Evolutionary conservation across 1,284 basidiomycete genomes (phyloP).

Genomic region (Ustilago esculenta): DNA sequence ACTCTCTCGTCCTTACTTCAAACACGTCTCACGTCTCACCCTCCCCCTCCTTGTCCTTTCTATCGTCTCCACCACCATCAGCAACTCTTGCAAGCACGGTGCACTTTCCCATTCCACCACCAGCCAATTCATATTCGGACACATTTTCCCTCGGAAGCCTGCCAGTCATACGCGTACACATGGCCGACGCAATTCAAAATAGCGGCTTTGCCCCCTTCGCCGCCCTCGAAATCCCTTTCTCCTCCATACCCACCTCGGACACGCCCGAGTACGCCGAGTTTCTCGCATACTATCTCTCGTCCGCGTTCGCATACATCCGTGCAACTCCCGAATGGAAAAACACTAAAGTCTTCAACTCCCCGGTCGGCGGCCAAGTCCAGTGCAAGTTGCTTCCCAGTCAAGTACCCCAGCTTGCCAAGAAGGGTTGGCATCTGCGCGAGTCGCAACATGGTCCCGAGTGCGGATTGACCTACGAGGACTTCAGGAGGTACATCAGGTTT

Average conservation of each 20-base stretch:
- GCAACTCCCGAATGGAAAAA: conserved; percentile 28
- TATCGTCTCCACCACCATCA: no score
- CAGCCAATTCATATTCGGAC: no score
- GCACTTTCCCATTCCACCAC: no score
- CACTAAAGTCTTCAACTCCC: conserved; percentile 29
- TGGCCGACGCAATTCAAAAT: conserved; percentile 4
- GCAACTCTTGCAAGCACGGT: no score
- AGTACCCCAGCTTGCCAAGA: conserved; percentile 29
- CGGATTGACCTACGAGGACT: conserved; percentile 48
- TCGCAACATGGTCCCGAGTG: conserved; percentile 33
- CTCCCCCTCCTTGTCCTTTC: no score
- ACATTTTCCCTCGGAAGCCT: no score
- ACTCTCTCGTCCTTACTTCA: no score
- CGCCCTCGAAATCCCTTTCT: conserved; percentile 30
- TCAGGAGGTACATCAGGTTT: conserved; percentile 44
- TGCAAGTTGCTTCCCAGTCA: conserved; percentile 29
- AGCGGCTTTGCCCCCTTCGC: conserved; percentile 18
- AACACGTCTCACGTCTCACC: no score
- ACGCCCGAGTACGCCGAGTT: conserved; percentile 43
- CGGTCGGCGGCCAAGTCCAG: conserved; percentile 31
- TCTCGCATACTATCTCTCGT: conserved; percentile 25
- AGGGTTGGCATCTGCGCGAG: conserved; percentile 56
- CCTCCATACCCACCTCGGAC: conserved; percentile 30
- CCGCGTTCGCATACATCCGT: conserved; percentile 38
- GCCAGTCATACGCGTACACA: no score